These are phyloP conservation scores for Chalaropsis thielavioides DNA, from an alignment of 2,329 filamentous ascomycete genomes.

Conservation along the genomic window DNA sequence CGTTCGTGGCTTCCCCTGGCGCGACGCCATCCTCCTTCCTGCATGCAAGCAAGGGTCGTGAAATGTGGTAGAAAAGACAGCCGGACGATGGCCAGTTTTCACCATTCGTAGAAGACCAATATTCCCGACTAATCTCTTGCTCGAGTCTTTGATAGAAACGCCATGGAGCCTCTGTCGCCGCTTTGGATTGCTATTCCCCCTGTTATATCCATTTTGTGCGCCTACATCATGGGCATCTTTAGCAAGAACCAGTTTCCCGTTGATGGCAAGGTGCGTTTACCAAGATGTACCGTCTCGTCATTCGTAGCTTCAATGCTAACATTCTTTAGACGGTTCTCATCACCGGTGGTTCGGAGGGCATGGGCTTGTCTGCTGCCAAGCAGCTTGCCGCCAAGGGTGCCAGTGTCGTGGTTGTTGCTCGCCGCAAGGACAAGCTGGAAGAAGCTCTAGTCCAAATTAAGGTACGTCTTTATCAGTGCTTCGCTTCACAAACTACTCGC, in stretches of 20 bases:
- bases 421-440: conserved; percentile 60
- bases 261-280: conserved; percentile 54
- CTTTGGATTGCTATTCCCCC: conserved; percentile 22
- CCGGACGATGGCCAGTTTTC: background rate
- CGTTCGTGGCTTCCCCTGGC: background rate
- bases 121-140: background rate
- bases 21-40: background rate
- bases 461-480: conserved; percentile 28
- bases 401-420: conserved; percentile 71
- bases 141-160: background rate
- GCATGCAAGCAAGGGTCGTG: background rate
- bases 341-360: conserved; percentile 84
- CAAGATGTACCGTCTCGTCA: background rate
- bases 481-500: too few relatives aligned
- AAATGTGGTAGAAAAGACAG: background rate
- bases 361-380: conserved; percentile 63
- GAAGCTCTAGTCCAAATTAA: conserved; percentile 48
- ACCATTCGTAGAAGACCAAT: background rate
- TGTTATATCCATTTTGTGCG: conserved; percentile 26
- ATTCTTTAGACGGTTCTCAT: conserved; percentile 60
- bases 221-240: conserved; percentile 51
- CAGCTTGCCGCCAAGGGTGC: conserved; percentile 72
- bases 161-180: conserved; percentile 14
- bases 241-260: conserved; percentile 63
- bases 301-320: background rate